Evolutionary conservation across 768 basidiomycete species (phyloP), one percentile per base, ranked within the genome.

Genomic region (Mycena latifolia): DNA sequence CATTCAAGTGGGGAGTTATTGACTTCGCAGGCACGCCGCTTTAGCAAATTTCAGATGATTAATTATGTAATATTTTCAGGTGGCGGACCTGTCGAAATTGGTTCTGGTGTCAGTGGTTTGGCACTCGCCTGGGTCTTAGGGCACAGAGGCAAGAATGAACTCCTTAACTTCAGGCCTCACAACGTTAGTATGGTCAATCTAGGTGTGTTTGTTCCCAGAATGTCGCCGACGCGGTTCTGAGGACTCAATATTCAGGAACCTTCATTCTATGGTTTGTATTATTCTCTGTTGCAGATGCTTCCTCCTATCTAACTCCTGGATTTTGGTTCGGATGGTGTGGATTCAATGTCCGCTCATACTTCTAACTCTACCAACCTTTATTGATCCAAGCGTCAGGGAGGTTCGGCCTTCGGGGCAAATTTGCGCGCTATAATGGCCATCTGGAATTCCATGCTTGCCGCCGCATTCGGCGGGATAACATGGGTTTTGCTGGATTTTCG

Each of bases 71-170:
- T 35, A 28, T 50, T 55, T 48, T 35, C 67, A 92, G 92, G 92
- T 47, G 94, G 94, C 20, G 92, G 92, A 12, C 94, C 94, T 17
- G 94, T 96, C 70, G 93, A 95, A 76, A 94, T 95, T 63, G 91
- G 90, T 52, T 92, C 90, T 66, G 96, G 96, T 24, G 86, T 94
- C 31, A 90, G 89, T 27, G 92, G 94, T 3, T 86, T 98, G 60
- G 94, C 95, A 1, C 94, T 90, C 77, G 88, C 95, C 15, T 89
- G 94, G 88, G 90, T 94, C 65, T 87, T 98, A 64, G 96, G 96
- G 22, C 89, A 89, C 54, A 86, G 96, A 64, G 84, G 89, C 66
- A 89, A 92, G 69, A 85, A 85, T 48, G 90, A 93, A 71, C 77
- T 92, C 11, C 75, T 88, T 65, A 92, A 92, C 75, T 96, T 95